A percentile compares a stretch with the other conserved stretches of the same genome.
Conservation (phyloP, 2,329 filamentous ascomycete species). For the Colletotrichum sp. region DNA sequence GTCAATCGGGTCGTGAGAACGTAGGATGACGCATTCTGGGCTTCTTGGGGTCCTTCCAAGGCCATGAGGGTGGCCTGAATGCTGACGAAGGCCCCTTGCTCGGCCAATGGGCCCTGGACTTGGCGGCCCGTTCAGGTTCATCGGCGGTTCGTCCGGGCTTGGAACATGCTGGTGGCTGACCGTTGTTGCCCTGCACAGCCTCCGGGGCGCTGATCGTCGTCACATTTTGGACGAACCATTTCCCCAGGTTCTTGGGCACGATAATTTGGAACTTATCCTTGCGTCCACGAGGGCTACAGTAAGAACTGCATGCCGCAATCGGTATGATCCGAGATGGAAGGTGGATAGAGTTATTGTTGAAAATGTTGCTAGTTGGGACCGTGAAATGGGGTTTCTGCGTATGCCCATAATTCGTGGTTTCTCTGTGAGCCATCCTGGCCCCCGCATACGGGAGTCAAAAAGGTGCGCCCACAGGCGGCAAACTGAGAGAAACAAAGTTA, state of each 20-base stretch:
- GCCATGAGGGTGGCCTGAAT: neutral
- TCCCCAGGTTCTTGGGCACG: neutral
- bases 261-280: neutral
- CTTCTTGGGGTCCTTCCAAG: neutral
- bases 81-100: neutral
- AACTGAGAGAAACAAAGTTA: too few species aligned
- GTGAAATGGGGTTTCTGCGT: neutral
- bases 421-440: too few species aligned
- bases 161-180: neutral
- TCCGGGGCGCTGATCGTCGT: neutral
- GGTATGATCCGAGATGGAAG: neutral
- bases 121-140: neutral
- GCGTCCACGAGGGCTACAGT: fast-evolving
- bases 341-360: neutral
- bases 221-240: neutral
- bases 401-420: too few species aligned
- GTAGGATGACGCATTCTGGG: conserved; percentile 3
- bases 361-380: neutral
- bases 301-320: too few species aligned
- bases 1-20: neutral
- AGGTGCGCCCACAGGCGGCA: too few species aligned
- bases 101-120: neutral
- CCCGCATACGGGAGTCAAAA: too few species aligned
- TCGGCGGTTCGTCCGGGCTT: neutral
- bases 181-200: neutral